Base-by-base conservation (phyloP, 2,329 filamentous ascomycete species). In the Aspergillus floridensis region DNA sequence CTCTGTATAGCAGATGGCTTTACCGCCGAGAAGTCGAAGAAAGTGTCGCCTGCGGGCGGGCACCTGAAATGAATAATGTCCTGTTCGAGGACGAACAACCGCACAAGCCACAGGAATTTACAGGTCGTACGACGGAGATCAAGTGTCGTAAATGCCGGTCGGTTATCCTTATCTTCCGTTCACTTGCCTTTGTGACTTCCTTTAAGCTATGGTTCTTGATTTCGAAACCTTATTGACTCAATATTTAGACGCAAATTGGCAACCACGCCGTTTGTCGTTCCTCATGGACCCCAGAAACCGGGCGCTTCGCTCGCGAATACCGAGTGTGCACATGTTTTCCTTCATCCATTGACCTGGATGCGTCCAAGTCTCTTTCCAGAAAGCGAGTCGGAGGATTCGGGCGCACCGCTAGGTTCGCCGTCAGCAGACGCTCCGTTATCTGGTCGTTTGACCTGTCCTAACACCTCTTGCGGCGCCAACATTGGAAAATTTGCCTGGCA, bases 321-420 rank as follows among this genome's bases (percentile, higher is more conserved):
- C 16, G 72, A 78, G 35, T 99, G 95, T 70, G 88, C 89, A 21
- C 93, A 98, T 75, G 86, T 93, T 73, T 98, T 97, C 76, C 77
- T 98, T 64, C 92, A 98, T 70, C 92, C 95, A 0, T 80, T 99
- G 35, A 91, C 91, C 14, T 99, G 95, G 95, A 99, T 99, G 95
- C 87, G 90, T 6, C 80, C 87, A 1, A 88, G 88, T 68, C 85
- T 99, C n/a, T 77, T 77, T 57, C 76, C 76, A 5, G 59, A 68
- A 11, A 61, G 61, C 4, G 57, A 59, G 35, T 58, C 62, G 22
- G 57, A 63, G 14, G 49, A 56, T 19, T 47, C 58, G 32, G 55
- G 59, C 32, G 63, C 64, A 11, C 63, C 59, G 5, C 64, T 66
- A 29, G 68, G 63, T 19, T 59, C 68, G 3, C 63, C 67, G 44